Base-by-base conservation (phyloP, 768 basidiomycete species). In the Leccinum pellstonianum region DNA sequence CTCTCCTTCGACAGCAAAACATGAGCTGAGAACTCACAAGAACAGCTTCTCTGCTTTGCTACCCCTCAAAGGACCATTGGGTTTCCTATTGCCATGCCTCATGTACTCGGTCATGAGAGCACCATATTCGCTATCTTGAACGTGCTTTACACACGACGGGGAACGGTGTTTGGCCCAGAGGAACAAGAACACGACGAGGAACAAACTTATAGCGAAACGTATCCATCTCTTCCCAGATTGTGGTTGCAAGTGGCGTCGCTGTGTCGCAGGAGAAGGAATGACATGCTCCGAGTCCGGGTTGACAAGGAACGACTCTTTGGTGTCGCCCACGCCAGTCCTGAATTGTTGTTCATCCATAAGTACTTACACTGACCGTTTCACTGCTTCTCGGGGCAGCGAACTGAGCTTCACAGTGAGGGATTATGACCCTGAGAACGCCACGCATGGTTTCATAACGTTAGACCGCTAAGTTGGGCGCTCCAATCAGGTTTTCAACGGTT, bases 11-110 rank as follows among this genome's bases (percentile, higher is more conserved):
- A 29, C 15, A 25, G 3, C 3, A 8, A 33, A 35, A 37, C 6
- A 56, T 14, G 47, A 56, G 23, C 8, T 27, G 37, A 54, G 53
- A 7, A 56, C 80, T 66, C 60, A 80, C 81, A 83, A 61, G 69
- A 79, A 82, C 38, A 80, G 63, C 31, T 78, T 60, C 69, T 82
- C 82, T 1, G 79, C 79, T 38, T 69, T 62, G 59, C 68, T 76
- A 17, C 74, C 76, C 49, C 69, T 70, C 52, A 74, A 59, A 21
- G 72, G 67, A 2, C 60, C 63, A 48, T 57, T 19, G 14, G 58
- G 57, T 51, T 19, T 62, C 51, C 35, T 59, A 52, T 60, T 59
- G 43, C 59, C 62, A 10, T 70, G 50, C 29, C 53, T 64, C 59
- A 64, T 57, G 37, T 65, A 66, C 27, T 67, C 70, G 29, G 12